Evolutionary conservation across 2,329 filamentous ascomycete genomes (phyloP), one percentile per base, ranked within the genome.

Genomic region (Chrysoporthe puriensis): DNA sequence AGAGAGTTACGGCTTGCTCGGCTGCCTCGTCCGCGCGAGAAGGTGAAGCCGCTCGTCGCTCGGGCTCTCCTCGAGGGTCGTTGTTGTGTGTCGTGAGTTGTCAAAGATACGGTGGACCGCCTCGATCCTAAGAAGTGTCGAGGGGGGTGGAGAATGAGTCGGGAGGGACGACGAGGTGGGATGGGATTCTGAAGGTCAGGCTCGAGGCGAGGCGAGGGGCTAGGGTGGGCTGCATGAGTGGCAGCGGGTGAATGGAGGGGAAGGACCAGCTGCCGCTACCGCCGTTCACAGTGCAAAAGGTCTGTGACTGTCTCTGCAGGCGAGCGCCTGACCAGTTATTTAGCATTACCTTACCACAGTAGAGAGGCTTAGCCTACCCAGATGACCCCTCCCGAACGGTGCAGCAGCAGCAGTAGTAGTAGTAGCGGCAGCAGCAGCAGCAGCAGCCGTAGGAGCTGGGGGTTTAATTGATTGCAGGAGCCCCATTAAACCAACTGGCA

Each of bases 391-490:
- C 32, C 44, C 13, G 50, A 26, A 54, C 26, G 11, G 50, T 34
- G n/a, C 5, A 8, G 54, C 18, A 3, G 26, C 16, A 11, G 16
- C 14, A 40, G 32, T 7, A 40, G 16, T 5, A 3, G 32, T 18
- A 4, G 14, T 3, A 2, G 34, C 14, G 13, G 32, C 26, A 34
- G 32, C 26, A 57, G 34, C 16, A 7, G 34, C 16, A 7, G 54
- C 11, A 2, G 32, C 13, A n/a, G 34, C 14, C 14, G 32, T 14
- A 34, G 8, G 34, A n/a, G 32, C 54, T 57, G 34, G 34, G 34
- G 54, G 18, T 57, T 57, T 57, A 57, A 57, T 40, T 57, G 54
- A 57, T n/a, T 57, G 54, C 54, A 57, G 54, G 14, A 40, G 54
- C 32, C 54, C 54, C 54, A 57, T 57, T 4, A 57, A 57, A 36